phyloP scores from a whole-genome alignment of 768 basidiomycete genomes.

The Russula dissimulans region DNA sequence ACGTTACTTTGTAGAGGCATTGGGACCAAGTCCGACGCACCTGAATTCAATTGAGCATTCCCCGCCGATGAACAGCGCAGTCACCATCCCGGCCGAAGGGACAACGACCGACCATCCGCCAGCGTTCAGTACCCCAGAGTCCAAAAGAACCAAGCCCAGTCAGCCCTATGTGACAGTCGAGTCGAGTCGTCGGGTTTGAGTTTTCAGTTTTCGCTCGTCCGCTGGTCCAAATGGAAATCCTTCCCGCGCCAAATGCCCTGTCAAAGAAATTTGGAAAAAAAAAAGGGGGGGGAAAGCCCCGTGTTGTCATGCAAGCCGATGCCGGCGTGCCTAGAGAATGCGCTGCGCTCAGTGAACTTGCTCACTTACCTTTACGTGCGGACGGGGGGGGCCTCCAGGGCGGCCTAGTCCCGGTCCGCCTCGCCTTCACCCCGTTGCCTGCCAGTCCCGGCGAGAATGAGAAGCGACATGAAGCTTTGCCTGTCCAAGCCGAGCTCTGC shows the following conservation, averaged over 20 bases:
- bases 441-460: constrained; percentile 3
- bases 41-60: neutral
- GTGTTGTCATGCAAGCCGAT: neutral
- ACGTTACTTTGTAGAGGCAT: neutral
- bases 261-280: neutral
- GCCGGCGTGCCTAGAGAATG: neutral
- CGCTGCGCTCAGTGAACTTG: neutral
- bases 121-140: neutral
- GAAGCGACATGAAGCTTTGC: neutral
- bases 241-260: neutral
- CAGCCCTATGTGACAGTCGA: neutral
- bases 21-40: neutral
- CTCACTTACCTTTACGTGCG: constrained; percentile 5
- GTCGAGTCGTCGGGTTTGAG: neutral
- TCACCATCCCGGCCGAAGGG: constrained; percentile 15
- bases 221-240: neutral
- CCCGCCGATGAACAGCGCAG: neutral
- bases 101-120: constrained; percentile 7
- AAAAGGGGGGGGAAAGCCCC: neutral
- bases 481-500: constrained; percentile 7
- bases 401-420: neutral
- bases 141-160: neutral
- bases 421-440: neutral
- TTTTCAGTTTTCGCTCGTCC: neutral
- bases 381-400: neutral